These are phyloP conservation scores for Leersia perrieri DNA, from an alignment of 176 grass and related monocot genomes.

Conservation along the genomic window DNA sequence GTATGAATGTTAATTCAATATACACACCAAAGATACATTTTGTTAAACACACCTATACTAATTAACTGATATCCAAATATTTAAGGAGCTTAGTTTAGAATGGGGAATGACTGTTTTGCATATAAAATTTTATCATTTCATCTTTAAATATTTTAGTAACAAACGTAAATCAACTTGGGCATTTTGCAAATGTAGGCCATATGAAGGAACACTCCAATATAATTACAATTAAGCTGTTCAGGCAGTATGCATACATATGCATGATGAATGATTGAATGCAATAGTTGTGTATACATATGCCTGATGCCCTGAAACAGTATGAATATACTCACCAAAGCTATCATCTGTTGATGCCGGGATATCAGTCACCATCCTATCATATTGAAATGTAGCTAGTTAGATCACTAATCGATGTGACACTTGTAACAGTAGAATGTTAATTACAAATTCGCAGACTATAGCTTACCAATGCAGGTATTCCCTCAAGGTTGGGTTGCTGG, in stretches of 20 bases:
- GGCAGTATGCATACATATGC: neutral
- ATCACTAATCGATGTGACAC: neutral
- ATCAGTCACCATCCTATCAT: conserved; percentile 85
- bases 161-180: neutral
- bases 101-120: neutral
- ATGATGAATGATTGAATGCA: no score
- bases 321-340: conserved; percentile 70
- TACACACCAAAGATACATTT: neutral
- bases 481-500: conserved; percentile 66
- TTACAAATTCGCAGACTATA: neutral
- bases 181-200: neutral
- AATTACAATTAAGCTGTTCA: neutral
- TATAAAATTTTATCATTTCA: neutral
- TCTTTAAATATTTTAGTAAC: neutral
- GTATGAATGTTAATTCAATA: neutral
- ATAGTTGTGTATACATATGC: neutral
- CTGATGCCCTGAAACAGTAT: neutral
- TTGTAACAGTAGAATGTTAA: neutral
- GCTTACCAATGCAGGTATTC: conserved; percentile 94
- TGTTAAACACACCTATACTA: neutral
- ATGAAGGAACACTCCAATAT: neutral
- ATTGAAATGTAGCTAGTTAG: conserved; percentile 20
- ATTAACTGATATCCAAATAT: neutral
- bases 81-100: neutral
- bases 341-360: conserved; percentile 77